phyloP scores from a whole-genome alignment of 495 filamentous ascomycete species.

The Aspergillus carlsbadensis region DNA sequence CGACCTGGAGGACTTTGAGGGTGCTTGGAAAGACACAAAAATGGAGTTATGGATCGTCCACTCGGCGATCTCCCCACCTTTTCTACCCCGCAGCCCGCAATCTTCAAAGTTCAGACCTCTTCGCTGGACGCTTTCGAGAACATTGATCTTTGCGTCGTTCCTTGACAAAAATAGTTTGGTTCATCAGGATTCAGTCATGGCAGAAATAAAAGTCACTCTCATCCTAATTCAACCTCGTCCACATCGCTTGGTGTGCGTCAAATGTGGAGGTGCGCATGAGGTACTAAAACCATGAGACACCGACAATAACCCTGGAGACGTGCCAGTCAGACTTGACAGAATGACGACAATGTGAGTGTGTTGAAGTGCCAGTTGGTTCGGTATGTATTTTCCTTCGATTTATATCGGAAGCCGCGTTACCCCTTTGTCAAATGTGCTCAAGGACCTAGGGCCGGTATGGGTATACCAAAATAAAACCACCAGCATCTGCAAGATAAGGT shows the following conservation, averaged over 20 bases:
- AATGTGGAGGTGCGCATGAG: neutral
- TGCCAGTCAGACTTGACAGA: no score
- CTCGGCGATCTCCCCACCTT: conserved; percentile 4
- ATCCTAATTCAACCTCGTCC: neutral
- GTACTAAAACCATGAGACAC: no score
- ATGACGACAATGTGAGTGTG: neutral
- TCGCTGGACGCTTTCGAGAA: neutral
- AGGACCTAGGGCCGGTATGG: no score
- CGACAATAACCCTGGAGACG: no score
- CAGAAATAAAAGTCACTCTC: neutral
- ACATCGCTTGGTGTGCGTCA: neutral
- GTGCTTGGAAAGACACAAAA: neutral
- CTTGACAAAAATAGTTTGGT: neutral
- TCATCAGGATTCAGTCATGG: no score
- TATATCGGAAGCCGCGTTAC: no score
- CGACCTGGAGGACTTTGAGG: neutral
- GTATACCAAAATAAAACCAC: neutral
- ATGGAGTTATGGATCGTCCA: neutral
- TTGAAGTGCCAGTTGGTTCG: neutral
- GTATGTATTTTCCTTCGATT: no score
- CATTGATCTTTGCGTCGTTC: neutral
- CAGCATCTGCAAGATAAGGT: conserved; percentile 7
- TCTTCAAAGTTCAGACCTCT: neutral
- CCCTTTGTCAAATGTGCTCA: no score
- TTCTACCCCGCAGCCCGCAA: conserved; percentile 15